phyloP scores from a whole-genome alignment of 2,329 filamentous ascomycete genomes.

The Alternaria tenuissima region DNA sequence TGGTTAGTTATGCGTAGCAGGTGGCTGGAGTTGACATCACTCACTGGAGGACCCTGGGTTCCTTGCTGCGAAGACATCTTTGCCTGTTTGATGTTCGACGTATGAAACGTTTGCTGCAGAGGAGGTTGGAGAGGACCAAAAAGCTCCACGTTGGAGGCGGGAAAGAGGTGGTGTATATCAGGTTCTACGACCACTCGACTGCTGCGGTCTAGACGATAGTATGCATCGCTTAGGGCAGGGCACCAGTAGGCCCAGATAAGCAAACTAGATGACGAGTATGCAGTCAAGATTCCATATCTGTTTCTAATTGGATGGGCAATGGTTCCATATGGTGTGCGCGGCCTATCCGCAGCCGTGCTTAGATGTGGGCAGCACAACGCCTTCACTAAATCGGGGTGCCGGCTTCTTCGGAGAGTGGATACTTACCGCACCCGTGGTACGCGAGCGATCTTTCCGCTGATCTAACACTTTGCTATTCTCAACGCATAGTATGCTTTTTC shows the following conservation, averaged over 20 bases:
- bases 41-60: constrained; percentile 16
- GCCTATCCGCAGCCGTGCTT: constrained; percentile 13
- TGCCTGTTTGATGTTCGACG: constrained; percentile 5
- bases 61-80: constrained; percentile 23
- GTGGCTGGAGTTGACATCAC: constrained; percentile 3
- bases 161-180: constrained; percentile 33
- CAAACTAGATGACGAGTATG: constrained; percentile 35
- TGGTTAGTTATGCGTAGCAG: constrained; percentile 9
- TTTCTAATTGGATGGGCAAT: constrained; percentile 25
- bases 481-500: constrained; percentile 8
- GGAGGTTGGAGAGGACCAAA: constrained; percentile 17
- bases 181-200: constrained; percentile 15
- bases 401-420: constrained; percentile 11
- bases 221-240: constrained; percentile 27
- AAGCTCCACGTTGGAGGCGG: constrained; percentile 8
- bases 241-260: constrained; percentile 25
- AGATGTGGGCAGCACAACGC: constrained; percentile 18
- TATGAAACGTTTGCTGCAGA: constrained; percentile 10
- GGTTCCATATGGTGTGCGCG: constrained; percentile 14
- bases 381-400: constrained; percentile 25
- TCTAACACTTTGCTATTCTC: constrained; percentile 1
- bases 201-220: constrained; percentile 25
- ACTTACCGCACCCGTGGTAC: constrained; percentile 5
- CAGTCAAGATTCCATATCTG: constrained; percentile 21
- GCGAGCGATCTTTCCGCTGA: constrained; percentile 10